Base-by-base conservation (phyloP, 495 filamentous ascomycete genomes). In the Penicillium psychrofluorescens region DNA sequence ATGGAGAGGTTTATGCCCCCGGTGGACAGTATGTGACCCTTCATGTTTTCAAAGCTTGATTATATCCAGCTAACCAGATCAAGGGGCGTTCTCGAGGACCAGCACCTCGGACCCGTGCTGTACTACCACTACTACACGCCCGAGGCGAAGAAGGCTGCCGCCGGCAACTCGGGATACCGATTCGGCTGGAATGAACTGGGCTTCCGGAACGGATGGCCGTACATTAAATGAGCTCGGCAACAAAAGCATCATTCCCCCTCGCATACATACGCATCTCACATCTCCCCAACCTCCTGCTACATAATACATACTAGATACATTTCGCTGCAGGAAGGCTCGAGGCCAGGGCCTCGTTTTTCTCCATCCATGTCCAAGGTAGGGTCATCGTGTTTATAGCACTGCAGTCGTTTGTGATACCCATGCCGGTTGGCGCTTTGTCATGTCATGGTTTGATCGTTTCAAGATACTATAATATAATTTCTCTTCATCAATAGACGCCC, bases 1-100 rank as follows among this genome's bases (percentile, higher is more conserved):
- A 86, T 44, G 78, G 64, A 6, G 72, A 70, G 41, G 74, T 84
- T 6, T 90, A 86, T 52, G 85, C 74, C 3, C 84, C 85, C 6
- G 85, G 85, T 33, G 85, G 85, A 13, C 79, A 84, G 71, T 63
- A 49, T 51, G 57, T 60, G 29, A 11, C 22, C 12, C 11, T 14
- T 28, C 30, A 41, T 41, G 10, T 30, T 9, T 29, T 7, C 9
- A 9, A 11, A 10, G 3, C 2, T 34, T 34, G 3, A 6, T 2
- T 12, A 1, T 5, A 10, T 22, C 43, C 43, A 40, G 48, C 47
- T 29, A 40, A 11, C 35, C 14, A 6, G 29, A 14, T 8, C 11
- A 22, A 63, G 59, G 52, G 75, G 72, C 29, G 58, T 78, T 9
- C 56, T 71, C 32, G 61, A 61, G 31, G 74, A 76, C 54, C 56